Conservation (phyloP, 1,139 yeast genomes). For the Waltiozyma sp. region DNA sequence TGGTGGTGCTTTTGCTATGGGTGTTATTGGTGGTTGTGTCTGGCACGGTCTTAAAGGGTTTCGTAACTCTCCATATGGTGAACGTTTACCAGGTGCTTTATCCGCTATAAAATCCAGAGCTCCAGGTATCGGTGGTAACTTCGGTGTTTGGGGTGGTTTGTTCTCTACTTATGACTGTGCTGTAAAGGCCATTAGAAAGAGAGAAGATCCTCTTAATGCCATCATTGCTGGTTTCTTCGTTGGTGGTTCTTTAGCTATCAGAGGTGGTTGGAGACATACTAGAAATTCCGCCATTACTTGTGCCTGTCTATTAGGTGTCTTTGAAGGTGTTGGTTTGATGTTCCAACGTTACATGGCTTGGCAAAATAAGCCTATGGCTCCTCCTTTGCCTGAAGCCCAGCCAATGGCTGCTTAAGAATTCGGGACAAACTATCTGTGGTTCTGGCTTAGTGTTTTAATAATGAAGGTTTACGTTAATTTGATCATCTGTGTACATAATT, state of each 20-base stretch:
- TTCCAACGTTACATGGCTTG: conserved; percentile 83
- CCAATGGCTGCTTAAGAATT: conserved; percentile 17
- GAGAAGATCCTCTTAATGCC: conserved; percentile 98
- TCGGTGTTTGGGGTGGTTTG: conserved; percentile 99
- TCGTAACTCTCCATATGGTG: conserved; percentile 95
- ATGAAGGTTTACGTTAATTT: not conserved
- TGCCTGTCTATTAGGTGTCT: conserved; percentile 91
- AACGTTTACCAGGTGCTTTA: conserved; percentile 81
- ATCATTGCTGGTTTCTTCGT: conserved; percentile 97
- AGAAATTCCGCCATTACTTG: conserved; percentile 95
- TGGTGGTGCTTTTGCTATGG: conserved; percentile 99
- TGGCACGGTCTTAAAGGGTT: conserved; percentile 99
- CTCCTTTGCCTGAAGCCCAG: conserved; percentile 55
- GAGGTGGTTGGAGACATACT: conserved; percentile 98
- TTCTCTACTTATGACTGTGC: conserved; percentile 94
- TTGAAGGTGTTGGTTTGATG: conserved; percentile 98
- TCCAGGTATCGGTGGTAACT: conserved; percentile 97
- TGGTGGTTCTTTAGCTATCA: conserved; percentile 94
- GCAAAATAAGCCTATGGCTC: conserved; percentile 74
- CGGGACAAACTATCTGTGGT: not conserved
- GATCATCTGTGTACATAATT: not conserved
- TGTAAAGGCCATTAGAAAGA: conserved; percentile 87
- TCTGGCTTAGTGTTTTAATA: not conserved
- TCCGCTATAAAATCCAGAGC: conserved; percentile 93
- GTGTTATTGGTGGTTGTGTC: conserved; percentile 92